Base-by-base conservation (phyloP, 495 filamentous ascomycete species). In the Parmelia sp. region DNA sequence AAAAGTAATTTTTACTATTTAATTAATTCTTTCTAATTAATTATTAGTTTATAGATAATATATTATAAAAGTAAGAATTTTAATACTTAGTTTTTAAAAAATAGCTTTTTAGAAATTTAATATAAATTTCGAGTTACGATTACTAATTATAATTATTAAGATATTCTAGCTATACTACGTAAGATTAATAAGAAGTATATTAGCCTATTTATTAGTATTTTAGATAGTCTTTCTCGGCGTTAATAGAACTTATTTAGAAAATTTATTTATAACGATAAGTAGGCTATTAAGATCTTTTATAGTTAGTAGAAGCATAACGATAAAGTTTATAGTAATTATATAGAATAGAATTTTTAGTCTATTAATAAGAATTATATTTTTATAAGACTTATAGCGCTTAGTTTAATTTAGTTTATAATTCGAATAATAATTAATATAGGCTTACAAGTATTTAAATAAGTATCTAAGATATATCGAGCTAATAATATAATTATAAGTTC, bases 211-310 rank as follows among this genome's bases (percentile, higher is more conserved):
- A 19, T 12, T 15, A 19, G 21, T 40, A 1, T 51, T 25, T 21
- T 65, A 42, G 7, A 60, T 33, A 49, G 15, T 31, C 35, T 59
- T 60, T 0, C 9, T 11, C 35, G 27, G 58, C 27, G 58, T 57
- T 56, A 62, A 25, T 51, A 57, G 17, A 17, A 9, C 6, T 12
- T 1, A 15, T 7, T 61, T 47, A 4, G 9, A 35, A 23, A 61
- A 44, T 39, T 57, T 66, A 57, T 57, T 17, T 12, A 17, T 63
- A 31, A 57, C 29, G 27, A 23, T 57, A 53, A 61, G 25, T 42
- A 58, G 15, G 23, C 27, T 37, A 35, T 53, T n/a, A 3, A 35
- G 49, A 19, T 21, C 14, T 25, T 64, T 10, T 31, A 36, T 60
- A 12, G 6, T 56, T 61, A 59, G 15, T 39, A 44, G 8, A 19